phyloP scores from a whole-genome alignment of 208 protist genomes.

The Crithidia brevicula region DNA sequence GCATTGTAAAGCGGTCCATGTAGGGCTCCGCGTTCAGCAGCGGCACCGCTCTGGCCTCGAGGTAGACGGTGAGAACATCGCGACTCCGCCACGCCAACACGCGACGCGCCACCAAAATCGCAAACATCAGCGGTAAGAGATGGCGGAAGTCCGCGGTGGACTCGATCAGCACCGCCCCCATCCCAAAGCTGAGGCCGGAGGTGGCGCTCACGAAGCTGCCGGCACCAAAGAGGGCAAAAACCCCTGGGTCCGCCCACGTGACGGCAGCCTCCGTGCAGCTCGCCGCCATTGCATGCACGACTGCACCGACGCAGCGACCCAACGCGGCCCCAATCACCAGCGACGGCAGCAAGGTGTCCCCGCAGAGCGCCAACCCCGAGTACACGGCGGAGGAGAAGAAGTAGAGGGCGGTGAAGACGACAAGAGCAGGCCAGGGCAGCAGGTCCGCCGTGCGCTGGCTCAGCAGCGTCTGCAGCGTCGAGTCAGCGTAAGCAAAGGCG shows the following conservation, averaged over 20 bases:
- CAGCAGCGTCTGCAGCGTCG: slow-evolving; percentile 49
- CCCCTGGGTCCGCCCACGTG: slow-evolving; percentile 57
- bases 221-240: slow-evolving; percentile 66
- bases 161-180: slow-evolving; percentile 54
- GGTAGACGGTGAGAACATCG: slow-evolving; percentile 48
- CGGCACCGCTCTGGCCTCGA: slow-evolving; percentile 47
- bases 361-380: slow-evolving; percentile 42
- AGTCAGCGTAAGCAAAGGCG: slow-evolving; percentile 58
- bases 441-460: slow-evolving; percentile 44
- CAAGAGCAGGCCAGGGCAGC: slow-evolving; percentile 34
- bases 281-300: slow-evolving; percentile 15
- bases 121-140: slow-evolving; percentile 58
- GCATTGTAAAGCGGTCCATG: slow-evolving; percentile 47
- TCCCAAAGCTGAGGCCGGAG: slow-evolving; percentile 53
- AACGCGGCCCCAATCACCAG: slow-evolving; percentile 44
- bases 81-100: slow-evolving; percentile 42
- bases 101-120: slow-evolving; percentile 48
- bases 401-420: slow-evolving; percentile 45
- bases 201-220: slow-evolving; percentile 58
- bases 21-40: slow-evolving; percentile 53
- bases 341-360: slow-evolving; percentile 35
- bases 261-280: neutral
- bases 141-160: slow-evolving; percentile 59
- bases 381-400: slow-evolving; percentile 50
- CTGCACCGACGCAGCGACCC: slow-evolving; percentile 38